Evolutionary conservation across 805 yeast species (phyloP), one percentile per base, ranked within the genome.

Genomic region (Ogataea neopini): DNA sequence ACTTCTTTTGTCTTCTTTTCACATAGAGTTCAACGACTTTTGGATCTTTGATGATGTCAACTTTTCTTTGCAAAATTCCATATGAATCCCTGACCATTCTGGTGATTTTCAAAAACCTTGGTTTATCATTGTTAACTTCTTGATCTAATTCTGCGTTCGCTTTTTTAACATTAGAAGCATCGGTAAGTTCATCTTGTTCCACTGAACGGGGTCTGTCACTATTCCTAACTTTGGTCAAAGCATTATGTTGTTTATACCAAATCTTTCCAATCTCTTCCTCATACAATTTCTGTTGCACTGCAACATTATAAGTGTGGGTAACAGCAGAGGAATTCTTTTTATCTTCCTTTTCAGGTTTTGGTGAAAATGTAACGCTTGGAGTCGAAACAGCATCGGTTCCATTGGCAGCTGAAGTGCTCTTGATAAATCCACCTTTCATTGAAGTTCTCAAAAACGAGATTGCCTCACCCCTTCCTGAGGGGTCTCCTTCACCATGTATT

Each of bases 401-500:
- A 15, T 30, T 40, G 18, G 51, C 50, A 20, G 54, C 63, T 14
- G 54, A 34, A 6, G 49, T 51, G 44, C 53, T 61, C 35, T 56
- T 62, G 28, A 65, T 62, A 66, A 92, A 92, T 1, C 96, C 96
- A 60, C 96, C 96, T 66, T 92, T 94, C 88, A 92, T 95, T 0
- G 97, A 88, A 0, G 97, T 87, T 54, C 91, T 79, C 57, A 91
- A 73, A 55, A 92, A 86, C 8, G 96, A 88, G 55, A 87, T 87
- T 0, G 92, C 96, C 54, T 88, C 86, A 2, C 96, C 94, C 53
- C 87, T 81, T 19, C 96, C 96, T 0, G 96, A 83, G 1, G 96
- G 96, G 64, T 94, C 98, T 41, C 98, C 98, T 45, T 84, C 91
- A 11, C 97, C 97, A 62, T 88, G 88, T 20, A 94, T 79, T 61